Conservation (phyloP, 768 basidiomycete species). For the Termitomyces sp. region DNA sequence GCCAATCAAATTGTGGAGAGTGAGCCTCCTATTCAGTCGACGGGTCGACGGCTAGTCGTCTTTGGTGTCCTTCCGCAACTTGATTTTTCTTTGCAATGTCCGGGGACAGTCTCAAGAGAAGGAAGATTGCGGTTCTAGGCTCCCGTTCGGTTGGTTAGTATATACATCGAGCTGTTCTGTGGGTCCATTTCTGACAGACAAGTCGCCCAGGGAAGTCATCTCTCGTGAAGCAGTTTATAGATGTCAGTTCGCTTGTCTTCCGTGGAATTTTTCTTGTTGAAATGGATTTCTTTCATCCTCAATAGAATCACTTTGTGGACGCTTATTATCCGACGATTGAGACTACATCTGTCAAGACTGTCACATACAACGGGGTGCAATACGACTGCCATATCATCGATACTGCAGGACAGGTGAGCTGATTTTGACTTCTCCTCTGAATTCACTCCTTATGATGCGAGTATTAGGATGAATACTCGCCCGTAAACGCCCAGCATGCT, state of each 20-base stretch:
- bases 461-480: constrained; percentile 86
- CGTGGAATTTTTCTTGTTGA: neutral
- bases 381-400: constrained; percentile 98
- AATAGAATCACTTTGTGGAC: constrained; percentile 78
- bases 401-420: constrained; percentile 88
- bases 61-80: constrained; percentile 7
- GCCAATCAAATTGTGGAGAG: constrained; percentile 11
- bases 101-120: constrained; percentile 52
- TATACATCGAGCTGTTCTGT: constrained; percentile 1
- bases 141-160: constrained; percentile 83
- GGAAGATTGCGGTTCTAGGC: constrained; percentile 87
- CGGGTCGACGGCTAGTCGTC: constrained; percentile 1
- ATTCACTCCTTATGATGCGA: neutral
- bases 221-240: constrained; percentile 89
- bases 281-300: neutral
- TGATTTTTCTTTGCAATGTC: constrained; percentile 15
- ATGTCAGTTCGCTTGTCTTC: constrained; percentile 28
- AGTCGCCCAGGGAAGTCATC: constrained; percentile 82
- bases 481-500: constrained; percentile 89
- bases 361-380: constrained; percentile 83
- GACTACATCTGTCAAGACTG: constrained; percentile 76
- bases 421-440: neutral
- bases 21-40: constrained; percentile 6
- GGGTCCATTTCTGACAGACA: neutral
- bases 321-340: constrained; percentile 96